These are phyloP conservation scores for Fomitopsis pinicola DNA, from an alignment of 1,284 basidiomycete species.

Conservation along the genomic window DNA sequence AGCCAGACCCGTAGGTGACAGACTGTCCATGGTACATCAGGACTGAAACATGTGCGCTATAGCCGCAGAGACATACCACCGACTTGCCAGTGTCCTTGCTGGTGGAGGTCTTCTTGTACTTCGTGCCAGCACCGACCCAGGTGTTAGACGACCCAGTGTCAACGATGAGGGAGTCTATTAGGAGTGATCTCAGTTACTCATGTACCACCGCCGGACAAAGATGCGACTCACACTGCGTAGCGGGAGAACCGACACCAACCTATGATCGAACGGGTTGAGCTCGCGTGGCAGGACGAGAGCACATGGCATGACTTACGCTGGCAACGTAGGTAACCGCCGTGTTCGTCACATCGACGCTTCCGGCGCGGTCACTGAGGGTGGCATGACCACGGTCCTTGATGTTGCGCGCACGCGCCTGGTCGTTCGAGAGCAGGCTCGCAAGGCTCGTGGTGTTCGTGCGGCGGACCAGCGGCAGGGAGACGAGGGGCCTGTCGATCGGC, in stretches of 20 bases:
- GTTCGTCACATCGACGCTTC: constrained; percentile 38
- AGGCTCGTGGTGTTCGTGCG: constrained; percentile 24
- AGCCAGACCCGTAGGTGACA: constrained; percentile 50
- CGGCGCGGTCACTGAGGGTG: constrained; percentile 8
- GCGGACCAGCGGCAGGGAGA: constrained; percentile 25
- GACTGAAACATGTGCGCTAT: not conserved
- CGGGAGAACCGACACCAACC: constrained; percentile 31
- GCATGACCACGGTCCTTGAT: constrained; percentile 17
- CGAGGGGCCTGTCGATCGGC: constrained; percentile 16
- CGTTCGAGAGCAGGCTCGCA: constrained; percentile 18
- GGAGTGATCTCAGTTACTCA: not conserved
- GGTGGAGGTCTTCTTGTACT: constrained; percentile 46
- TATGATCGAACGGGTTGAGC: constrained; percentile 1
- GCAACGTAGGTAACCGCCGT: constrained; percentile 27
- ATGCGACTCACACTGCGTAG: constrained; percentile 27
- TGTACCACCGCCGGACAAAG: not conserved
- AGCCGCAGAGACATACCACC: constrained; percentile 34
- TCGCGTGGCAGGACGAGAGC: too few relatives aligned
- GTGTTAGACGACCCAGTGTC: constrained; percentile 50
- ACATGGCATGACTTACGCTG: constrained; percentile 13
- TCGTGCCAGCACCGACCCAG: constrained; percentile 55
- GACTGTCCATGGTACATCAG: constrained; percentile 26
- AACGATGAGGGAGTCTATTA: constrained; percentile 25
- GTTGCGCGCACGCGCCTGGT: constrained; percentile 20
- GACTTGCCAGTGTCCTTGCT: constrained; percentile 30